Evolutionary conservation across 139 green algal genomes (phyloP), one percentile per base, ranked within the genome.

Genomic region (Gonium pectorale): DNA sequence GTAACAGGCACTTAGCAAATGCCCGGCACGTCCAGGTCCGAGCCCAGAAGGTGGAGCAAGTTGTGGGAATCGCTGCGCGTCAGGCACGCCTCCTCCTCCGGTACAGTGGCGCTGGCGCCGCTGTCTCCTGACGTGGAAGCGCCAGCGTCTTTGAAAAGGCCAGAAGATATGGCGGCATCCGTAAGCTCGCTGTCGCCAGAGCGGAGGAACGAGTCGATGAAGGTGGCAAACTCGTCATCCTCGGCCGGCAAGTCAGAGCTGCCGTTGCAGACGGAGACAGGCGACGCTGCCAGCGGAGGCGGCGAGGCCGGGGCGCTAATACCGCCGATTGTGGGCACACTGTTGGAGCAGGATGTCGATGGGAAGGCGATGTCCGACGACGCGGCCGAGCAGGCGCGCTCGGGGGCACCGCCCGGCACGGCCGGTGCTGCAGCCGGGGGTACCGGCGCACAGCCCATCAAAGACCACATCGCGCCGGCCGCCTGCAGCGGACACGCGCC

Each of bases 151-250:
- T n/a, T n/a, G n/a, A n/a, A n/a, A 2, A 54, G 15, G 67, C 38
- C 38, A 9, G 56, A 64, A 15, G 56, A 33, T 6, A 64, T 64
- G n/a, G 56, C 56, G 6, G 56, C 56, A 1, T 73, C 67, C 4
- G 40, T 37, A 5, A 37, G 22, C n/a, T 77, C 43, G 68, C 43
- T 37, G 43, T 54, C 70, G 31, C 70, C 43, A 5, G 7, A n/a
- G 0, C 73, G 24, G 3, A 81, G 73, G 27, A 69, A 69, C 2
- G 54, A 69, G 37, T 69, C 73, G 19, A 81, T 81, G 38, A 81
- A 81, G 40, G 54, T 69, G 37, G 54, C 73, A 37, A 81, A 81
- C 54, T 82, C 75, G 33, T 71, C 56, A 27, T 82, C 75, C n/a
- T 82, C 75, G 17, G 75, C 40, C 3, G 38, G 40, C 5, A 33